Percentiles rank a stretch among this genome's conserved stretches.
These are phyloP conservation scores for Pythium folliculosum DNA, from an alignment of 352 stramenopile species.

Conservation along the genomic window DNA sequence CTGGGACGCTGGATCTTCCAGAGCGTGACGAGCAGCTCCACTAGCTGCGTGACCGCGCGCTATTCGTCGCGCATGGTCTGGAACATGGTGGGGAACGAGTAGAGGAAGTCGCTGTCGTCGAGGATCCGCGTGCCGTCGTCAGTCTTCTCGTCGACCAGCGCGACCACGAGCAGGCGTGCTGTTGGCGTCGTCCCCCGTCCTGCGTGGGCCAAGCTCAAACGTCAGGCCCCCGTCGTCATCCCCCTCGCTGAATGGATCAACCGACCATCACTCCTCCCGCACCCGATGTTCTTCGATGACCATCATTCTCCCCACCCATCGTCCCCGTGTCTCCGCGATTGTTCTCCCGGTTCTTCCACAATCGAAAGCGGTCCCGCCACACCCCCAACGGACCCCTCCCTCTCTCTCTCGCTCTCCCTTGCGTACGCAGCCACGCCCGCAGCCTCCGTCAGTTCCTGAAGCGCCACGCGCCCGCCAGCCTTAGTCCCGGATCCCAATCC, in stretches of 20 bases:
- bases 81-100: background rate
- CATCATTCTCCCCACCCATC: slow-evolving; percentile 27
- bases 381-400: background rate
- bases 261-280: slow-evolving; percentile 12
- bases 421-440: background rate
- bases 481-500: background rate
- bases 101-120: background rate
- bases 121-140: background rate
- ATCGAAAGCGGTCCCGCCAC: slow-evolving; percentile 20
- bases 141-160: background rate
- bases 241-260: no score
- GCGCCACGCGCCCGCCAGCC: slow-evolving; percentile 9
- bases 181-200: no score
- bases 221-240: no score
- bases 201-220: no score
- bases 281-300: slow-evolving; percentile 30
- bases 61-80: background rate
- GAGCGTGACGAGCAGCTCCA: no score
- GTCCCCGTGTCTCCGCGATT: background rate
- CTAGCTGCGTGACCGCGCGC: no score
- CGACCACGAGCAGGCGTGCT: background rate
- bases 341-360: slow-evolving; percentile 29
- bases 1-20: no score
- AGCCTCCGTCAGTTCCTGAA: slow-evolving; percentile 4
- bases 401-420: background rate